Base-by-base conservation (phyloP, 257 asterid genomes). In the Parsonsia alboflavescens region DNA sequence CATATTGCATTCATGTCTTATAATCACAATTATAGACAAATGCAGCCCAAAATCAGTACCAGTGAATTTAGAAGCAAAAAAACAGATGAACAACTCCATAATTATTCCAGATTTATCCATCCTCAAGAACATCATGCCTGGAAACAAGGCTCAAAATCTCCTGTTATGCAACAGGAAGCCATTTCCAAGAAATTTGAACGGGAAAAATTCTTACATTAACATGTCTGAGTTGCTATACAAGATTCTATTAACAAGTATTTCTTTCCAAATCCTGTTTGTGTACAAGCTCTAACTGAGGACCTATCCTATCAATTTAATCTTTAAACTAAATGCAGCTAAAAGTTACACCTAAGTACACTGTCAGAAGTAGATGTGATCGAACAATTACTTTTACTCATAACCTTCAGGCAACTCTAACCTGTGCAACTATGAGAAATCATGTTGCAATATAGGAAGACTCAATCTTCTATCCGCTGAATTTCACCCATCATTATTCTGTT, bases 401-500 rank as follows among this genome's bases (percentile, higher is more conserved):
- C 50, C 50, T 39, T 9, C 0, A 17, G 3, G 0, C 24, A 36
- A 33, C 49, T 65, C 70, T 65, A 65, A 65, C 6, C 49, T 65
- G 30, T 65, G 19, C 70, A 65, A 41, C 50, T 65, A 65, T 39
- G 70, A 8, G n/a, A 36, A 64, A 17, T 36, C 45, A 64, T 5
- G 69, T 64, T 21, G 36, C 22, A 36, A 19, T 65, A 65, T 21
- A 59, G 66, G 41, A 26, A 36, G 7, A 65, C 7, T 74, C 78
- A 95, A 83, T 95, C 99, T 39, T 92, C 99, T 75, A 89, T 24
- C 64, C 98, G 80, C 76, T 95, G 99, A 73, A 95, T 92, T 81
- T 95, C 99, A 13, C 99, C 99, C 99, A 95, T 95, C 97, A 92
- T 84, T 79, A 95, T 92, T 63, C 99, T 92, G 78, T 95, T 95